These are phyloP conservation scores for Geotrichum histeridarum DNA, from an alignment of 1,139 yeast genomes.

Conservation along the genomic window DNA sequence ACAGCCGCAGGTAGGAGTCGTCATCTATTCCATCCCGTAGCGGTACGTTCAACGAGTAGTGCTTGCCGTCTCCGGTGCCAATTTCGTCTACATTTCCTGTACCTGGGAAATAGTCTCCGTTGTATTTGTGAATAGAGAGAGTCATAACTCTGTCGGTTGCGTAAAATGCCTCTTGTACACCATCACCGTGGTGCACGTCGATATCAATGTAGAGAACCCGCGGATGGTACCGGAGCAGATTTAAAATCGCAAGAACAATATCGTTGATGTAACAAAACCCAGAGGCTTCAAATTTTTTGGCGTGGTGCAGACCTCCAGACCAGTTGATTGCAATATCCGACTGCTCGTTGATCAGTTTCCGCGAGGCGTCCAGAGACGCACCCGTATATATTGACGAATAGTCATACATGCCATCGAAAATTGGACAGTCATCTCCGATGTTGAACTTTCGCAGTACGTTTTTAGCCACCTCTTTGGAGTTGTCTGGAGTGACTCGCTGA, in stretches of 20 bases:
- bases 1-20: constrained; percentile 71
- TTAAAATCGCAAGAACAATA: constrained; percentile 81
- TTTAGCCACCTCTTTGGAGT: constrained; percentile 53
- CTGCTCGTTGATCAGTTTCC: constrained; percentile 75
- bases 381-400: constrained; percentile 86
- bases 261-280: constrained; percentile 96
- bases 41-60: constrained; percentile 89
- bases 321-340: constrained; percentile 95
- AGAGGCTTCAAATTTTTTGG: constrained; percentile 87
- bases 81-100: constrained; percentile 85
- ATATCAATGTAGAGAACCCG: constrained; percentile 90
- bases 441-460: constrained; percentile 65
- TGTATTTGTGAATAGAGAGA: constrained; percentile 87
- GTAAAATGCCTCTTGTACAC: constrained; percentile 95
- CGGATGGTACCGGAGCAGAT: constrained; percentile 78
- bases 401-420: constrained; percentile 89
- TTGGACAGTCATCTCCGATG: constrained; percentile 97
- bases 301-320: constrained; percentile 97
- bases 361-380: constrained; percentile 86
- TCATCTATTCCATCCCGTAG: constrained; percentile 93
- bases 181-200: constrained; percentile 96
- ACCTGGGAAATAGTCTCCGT: constrained; percentile 95
- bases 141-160: constrained; percentile 96
- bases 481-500: constrained; percentile 74
- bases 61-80: constrained; percentile 83